Base-by-base conservation (phyloP, 176 grass and related monocot species). In the Carex littledalei region DNA sequence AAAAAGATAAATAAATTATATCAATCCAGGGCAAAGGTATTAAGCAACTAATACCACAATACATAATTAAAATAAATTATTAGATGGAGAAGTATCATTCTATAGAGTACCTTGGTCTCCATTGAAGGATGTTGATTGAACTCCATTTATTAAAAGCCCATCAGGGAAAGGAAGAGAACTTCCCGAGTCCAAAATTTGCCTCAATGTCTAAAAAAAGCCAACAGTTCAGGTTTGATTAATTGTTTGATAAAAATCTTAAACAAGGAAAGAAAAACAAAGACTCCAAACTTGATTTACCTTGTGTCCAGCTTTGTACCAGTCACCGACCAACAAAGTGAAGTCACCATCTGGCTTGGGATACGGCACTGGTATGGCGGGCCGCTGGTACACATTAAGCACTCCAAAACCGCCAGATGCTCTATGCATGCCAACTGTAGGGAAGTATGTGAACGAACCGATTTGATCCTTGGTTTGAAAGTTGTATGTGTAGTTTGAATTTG, bases 381-480 rank as follows among this genome's bases (percentile, higher is more conserved):
- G 85, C 87, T 91, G 86, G 89, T 91, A 90, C 10, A 97, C 86
- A 60, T 93, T 94, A 39, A 97, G 37, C 1, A 89, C 86, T 60
- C 92, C 95, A 84, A 93, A 97, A 0, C 95, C 95, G 0, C 91
- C 95, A 4, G 75, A 86, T 60, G 95, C 90, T 29, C 92, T 90
- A 67, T 94, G 95, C 82, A 97, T 62, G 0, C 86, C 84, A 61
- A 91, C 84, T 24, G 95, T 91, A 8, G 91, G 95, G 79, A 97
- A 97, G 86, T 97, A 97, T 11, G 67, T 83, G 86, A 85, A 97
- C 7, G 87, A 88, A 47, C 95, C 95, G 8, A 97, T 94, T 85
- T 94, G 95, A 78, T 97, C 95, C 74, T 98, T 98, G 61, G 84
- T 24, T 60, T 94, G 95, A 79, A 98, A 91, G 63, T 84, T 92